Evolutionary conservation across 2,329 filamentous ascomycete genomes (phyloP), one percentile per base, ranked within the genome.

Genomic region (Alternaria gansuensis): DNA sequence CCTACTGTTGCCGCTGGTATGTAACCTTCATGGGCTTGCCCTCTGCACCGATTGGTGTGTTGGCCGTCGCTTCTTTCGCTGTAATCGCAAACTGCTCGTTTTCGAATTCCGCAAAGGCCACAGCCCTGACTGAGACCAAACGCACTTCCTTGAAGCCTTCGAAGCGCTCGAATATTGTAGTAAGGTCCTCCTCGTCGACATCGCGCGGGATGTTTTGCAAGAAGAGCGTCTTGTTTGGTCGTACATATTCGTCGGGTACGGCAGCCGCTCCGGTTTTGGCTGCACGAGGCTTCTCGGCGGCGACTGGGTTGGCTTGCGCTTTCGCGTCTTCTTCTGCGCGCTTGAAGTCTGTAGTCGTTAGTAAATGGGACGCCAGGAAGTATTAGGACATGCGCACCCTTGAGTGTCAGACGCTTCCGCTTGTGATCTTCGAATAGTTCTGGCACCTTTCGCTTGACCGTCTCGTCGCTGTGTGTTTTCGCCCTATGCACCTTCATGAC

Each of bases 41-140:
- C 44, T 88, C 87, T 17, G 88, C 88, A 52, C 89, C 90, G 68
- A 99, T 82, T 24, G 87, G 83, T 87, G 95, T 93, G 23, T 92
- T 92, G 11, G 91, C 90, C 31, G 92, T 96, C 64, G 90, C 92
- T 83, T 98, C 94, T 84, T 97, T 98, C 17, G 95, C 95, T 54
- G 88, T 89, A 71, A 97, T 97, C 28, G 95, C 93, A 40, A 92
- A 93, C 46, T 89, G 85, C 80, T 98, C 93, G 66, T 87, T 88
- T 72, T 97, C 92, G 80, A 98, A 99, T 79, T 99, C 95, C 60
- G 97, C 92, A 77, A 99, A 99, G 0, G 93, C 95, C 77, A 99
- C 93, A 3, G 92, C 92, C 51, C 94, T 84, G 29, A 92, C 91
- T 5, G 94, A 93, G 44, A 98, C 94, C 75, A 92, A 80, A 72